A percentile compares a stretch with the other conserved stretches of the same genome.
These are phyloP conservation scores for Fusarium guadeloupense DNA, from an alignment of 2,329 filamentous ascomycete genomes.

Conservation along the genomic window DNA sequence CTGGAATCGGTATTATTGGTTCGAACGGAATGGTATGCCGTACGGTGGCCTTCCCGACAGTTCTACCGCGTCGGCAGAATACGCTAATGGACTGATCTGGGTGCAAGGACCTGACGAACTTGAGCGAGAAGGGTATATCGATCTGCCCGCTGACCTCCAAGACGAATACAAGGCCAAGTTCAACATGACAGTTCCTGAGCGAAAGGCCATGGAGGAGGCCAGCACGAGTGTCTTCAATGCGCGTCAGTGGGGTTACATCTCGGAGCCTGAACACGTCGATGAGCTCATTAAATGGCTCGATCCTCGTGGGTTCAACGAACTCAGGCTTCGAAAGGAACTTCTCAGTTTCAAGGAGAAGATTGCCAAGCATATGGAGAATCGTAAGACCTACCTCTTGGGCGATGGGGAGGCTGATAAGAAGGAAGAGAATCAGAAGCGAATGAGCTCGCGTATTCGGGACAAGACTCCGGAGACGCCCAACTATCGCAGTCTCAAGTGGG, in stretches of 20 bases:
- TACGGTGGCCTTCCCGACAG: constrained; percentile 87
- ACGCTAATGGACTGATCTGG: constrained; percentile 96
- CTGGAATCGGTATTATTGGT: constrained; percentile 99
- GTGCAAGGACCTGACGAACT: constrained; percentile 93
- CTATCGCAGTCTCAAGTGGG: constrained; percentile 63
- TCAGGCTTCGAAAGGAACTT: constrained; percentile 88
- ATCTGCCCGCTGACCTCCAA: constrained; percentile 75
- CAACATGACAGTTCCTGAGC: constrained; percentile 83
- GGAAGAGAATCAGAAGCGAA: constrained; percentile 53
- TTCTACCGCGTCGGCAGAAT: constrained; percentile 86
- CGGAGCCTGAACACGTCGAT: constrained; percentile 80
- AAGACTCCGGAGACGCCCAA: constrained; percentile 57
- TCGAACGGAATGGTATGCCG: constrained; percentile 98
- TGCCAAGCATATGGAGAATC: constrained; percentile 79
- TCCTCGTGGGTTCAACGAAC: constrained; percentile 83
- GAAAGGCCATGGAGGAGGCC: constrained; percentile 88
- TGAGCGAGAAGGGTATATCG: constrained; percentile 86
- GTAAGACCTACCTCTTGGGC: constrained; percentile 72
- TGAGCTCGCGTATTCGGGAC: constrained; percentile 57
- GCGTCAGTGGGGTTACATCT: constrained; percentile 89
- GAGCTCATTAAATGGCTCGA: constrained; percentile 89
- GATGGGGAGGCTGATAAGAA: constrained; percentile 50
- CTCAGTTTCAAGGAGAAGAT: constrained; percentile 80
- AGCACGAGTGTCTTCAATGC: constrained; percentile 79
- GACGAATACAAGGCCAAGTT: constrained; percentile 81